These are phyloP conservation scores for Arthrocladium fulminans DNA, from an alignment of 2,329 filamentous ascomycete species.

Conservation along the genomic window DNA sequence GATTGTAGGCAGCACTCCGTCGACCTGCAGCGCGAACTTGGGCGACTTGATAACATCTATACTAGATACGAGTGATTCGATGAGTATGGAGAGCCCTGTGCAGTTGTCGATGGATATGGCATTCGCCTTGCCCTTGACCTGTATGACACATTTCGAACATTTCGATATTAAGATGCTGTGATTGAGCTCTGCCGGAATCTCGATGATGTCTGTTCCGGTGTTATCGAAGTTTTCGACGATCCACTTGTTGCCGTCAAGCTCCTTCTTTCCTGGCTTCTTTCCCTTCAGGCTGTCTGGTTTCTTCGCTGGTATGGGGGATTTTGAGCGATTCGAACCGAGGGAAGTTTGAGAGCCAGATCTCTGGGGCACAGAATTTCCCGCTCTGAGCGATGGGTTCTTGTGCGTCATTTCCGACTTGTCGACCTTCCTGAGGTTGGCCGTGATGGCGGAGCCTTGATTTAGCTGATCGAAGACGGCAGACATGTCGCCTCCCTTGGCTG, in stretches of 20 bases:
- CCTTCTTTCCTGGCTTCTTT: constrained; percentile 72
- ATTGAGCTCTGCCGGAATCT: constrained; percentile 70
- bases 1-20: constrained; percentile 76
- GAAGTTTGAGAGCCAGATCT: constrained; percentile 46
- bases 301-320: constrained; percentile 80
- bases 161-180: constrained; percentile 88
- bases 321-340: constrained; percentile 51
- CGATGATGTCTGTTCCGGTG: constrained; percentile 56
- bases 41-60: constrained; percentile 92
- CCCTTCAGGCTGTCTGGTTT: constrained; percentile 77
- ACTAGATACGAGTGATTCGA: constrained; percentile 82
- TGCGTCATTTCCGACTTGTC: constrained; percentile 96
- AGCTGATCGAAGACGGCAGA: constrained; percentile 84
- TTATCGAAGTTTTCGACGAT: constrained; percentile 90
- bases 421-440: constrained; percentile 81
- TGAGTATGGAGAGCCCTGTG: constrained; percentile 68
- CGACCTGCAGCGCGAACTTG: constrained; percentile 88
- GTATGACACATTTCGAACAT: constrained; percentile 83
- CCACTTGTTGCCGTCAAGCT: constrained; percentile 87
- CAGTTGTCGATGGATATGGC: constrained; percentile 95
- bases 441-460: constrained; percentile 83
- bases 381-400: constrained; percentile 84
- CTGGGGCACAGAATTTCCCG: constrained; percentile 59
- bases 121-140: constrained; percentile 87
- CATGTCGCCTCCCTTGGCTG: constrained; percentile 52